These are phyloP conservation scores for Ophiostoma angusticollis DNA, from an alignment of 2,329 filamentous ascomycete species.

Conservation along the genomic window DNA sequence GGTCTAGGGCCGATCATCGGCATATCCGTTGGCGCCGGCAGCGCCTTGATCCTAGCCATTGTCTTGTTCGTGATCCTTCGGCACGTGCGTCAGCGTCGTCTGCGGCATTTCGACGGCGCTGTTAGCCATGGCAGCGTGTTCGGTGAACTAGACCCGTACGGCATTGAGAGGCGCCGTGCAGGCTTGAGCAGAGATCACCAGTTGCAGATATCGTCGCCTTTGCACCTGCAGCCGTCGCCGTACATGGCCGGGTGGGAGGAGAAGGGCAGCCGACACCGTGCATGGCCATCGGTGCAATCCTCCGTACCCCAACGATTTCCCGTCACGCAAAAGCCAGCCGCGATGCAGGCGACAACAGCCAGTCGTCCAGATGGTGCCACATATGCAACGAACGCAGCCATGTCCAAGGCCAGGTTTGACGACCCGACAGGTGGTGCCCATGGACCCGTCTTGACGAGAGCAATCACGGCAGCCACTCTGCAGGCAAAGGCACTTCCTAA, in stretches of 20 bases:
- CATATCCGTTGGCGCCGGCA: slow-evolving; percentile 42
- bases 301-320: no score
- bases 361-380: no score
- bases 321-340: no score
- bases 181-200: slow-evolving; percentile 15
- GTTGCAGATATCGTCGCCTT: slow-evolving; percentile 30
- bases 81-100: slow-evolving; percentile 22
- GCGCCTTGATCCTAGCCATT: slow-evolving; percentile 34
- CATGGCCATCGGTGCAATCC: neutral
- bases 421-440: no score
- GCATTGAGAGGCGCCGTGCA: no score
- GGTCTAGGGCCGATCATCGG: slow-evolving; percentile 29
- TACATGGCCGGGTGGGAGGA: slow-evolving; percentile 1
- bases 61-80: slow-evolving; percentile 30
- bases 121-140: neutral
- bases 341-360: no score
- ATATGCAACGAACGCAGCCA: no score
- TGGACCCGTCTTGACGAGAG: no score
- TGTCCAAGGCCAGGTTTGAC: no score
- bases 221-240: slow-evolving; percentile 19
- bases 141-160: no score
- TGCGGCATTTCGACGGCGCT: slow-evolving; percentile 21
- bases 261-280: neutral
- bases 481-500: no score
- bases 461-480: no score